Evolutionary conservation across 768 basidiomycete species (phyloP).

Genomic region (Lentinus tigrinus): DNA sequence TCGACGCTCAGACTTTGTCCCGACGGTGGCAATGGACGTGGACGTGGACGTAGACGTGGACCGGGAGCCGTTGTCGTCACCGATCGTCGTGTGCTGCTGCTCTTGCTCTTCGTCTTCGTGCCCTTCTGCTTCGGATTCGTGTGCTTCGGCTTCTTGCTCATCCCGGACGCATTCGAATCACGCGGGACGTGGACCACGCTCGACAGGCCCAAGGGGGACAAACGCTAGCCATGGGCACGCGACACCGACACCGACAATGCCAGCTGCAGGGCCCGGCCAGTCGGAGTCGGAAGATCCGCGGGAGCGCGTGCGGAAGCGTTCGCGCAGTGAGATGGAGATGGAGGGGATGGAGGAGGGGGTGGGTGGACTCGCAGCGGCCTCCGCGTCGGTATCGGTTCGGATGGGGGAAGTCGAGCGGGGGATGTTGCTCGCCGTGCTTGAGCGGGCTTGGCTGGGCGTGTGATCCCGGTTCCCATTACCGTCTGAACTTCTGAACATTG

Average conservation of each 20-base stretch:
- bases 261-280: no score
- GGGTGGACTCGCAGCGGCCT: neutral
- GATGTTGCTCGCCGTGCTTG: slow-evolving; percentile 28
- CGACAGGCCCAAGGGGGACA: no score
- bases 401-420: slow-evolving; percentile 26
- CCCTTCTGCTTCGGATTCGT: slow-evolving; percentile 4
- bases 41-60: no score
- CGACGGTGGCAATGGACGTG: no score
- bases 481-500: no score
- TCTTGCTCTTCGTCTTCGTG: neutral
- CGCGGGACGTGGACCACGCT: neutral
- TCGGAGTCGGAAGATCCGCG: neutral
- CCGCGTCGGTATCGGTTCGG: neutral
- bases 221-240: no score
- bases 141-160: neutral
- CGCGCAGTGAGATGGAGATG: neutral
- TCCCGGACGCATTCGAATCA: slow-evolving; percentile 5
- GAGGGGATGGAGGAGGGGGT: neutral
- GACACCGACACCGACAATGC: no score
- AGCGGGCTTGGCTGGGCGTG: slow-evolving; percentile 26
- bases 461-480: neutral
- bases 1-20: no score
- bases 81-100: no score
- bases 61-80: no score
- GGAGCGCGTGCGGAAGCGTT: no score